Base-by-base conservation (phyloP, 164 flowering plant genomes). In the Vitis labrusca region DNA sequence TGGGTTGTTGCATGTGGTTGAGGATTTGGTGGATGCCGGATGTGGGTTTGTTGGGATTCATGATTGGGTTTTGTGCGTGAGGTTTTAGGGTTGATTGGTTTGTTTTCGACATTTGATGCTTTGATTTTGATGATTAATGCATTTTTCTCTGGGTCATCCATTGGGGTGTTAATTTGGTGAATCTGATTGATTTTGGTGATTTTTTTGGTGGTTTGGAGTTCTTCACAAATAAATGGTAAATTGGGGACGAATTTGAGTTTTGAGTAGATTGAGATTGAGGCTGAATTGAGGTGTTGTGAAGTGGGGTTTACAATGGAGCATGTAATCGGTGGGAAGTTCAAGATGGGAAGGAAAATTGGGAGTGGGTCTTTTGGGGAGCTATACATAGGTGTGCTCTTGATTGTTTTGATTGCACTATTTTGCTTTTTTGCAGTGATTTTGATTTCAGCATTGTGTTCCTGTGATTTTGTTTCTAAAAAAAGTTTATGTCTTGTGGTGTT, bases 321-420 rank as follows among this genome's bases (percentile, higher is more conserved):
- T 68, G 82, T 80, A 29, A 79, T 81, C 63, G 86, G 81, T 52
- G 86, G 83, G 61, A 86, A 84, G 77, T 86, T 79, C 55, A 80
- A 80, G 78, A 74, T 82, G 8, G 85, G 83, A n/a, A 75, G 81
- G 73, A 82, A 82, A 78, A 82, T 82, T 55, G 85, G 85, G 13
- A 78, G 83, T 63, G 85, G 85, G 23, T 82, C 85, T 30, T 86
- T 86, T 69, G 90, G 90, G 52, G 90, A 86, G 57, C 86, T 86
- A 13, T 86, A 81, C 83, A 59, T 84, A 63, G 90, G 90, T 86
- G 74, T 50, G 48, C 62, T 13, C 56, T 1, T 8, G 16, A 5
- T 50, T 16, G 44, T 48, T 37, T 29, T 63, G n/a, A 27, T 10
- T 19, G 15, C 9, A 51, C 10, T 59, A 56, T 5, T 29, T 64